Base-by-base conservation (phyloP, 768 basidiomycete genomes). In the Lentinula lateritia region DNA sequence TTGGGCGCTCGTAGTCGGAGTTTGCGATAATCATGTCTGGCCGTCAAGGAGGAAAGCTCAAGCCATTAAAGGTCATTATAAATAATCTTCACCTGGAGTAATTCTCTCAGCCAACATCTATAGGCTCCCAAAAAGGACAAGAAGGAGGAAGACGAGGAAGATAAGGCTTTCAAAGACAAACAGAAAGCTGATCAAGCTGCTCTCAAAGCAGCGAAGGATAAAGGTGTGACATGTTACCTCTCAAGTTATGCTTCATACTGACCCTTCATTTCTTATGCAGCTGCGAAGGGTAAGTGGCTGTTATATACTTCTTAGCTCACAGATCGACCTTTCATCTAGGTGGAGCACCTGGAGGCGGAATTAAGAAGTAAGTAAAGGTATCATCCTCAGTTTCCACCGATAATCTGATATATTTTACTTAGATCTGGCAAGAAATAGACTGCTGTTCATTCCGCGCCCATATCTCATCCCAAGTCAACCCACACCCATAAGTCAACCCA, bases 101-200 rank as follows among this genome's bases (percentile, higher is more conserved):
- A 6, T n/a, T 39, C 48, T 45, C 62, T 58, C 23, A 53, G 55
- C 43, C 57, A 4, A 23, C 36, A 1, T 15, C 32, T 32, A 12
- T 64, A 94, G 92, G 86, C 90, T 57, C 81, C 92, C 45, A 94
- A 93, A 85, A 93, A 93, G 72, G 86, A 86, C 0, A 85, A 86
- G 74, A 85, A 82, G 66, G 90, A 87, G 1, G 83, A 85, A 5
- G 82, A 82, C 50, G 88, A 91, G 63, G 89, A 91, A 15, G 87
- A 88, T 41, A 70, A 71, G 66, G 88, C 85, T 56, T 88, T 89
- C 79, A 89, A 92, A 74, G 83, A 85, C 46, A 90, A 80, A 77
- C 79, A 89, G 78, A 92, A 89, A 76, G 81, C 80, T 8, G 92
- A 93, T 13, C 83, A 83, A 50, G 88, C 84, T 12, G 88, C 85